Base-by-base conservation (phyloP, 2,329 filamentous ascomycete genomes). In the Dactylellina drechsleri region DNA sequence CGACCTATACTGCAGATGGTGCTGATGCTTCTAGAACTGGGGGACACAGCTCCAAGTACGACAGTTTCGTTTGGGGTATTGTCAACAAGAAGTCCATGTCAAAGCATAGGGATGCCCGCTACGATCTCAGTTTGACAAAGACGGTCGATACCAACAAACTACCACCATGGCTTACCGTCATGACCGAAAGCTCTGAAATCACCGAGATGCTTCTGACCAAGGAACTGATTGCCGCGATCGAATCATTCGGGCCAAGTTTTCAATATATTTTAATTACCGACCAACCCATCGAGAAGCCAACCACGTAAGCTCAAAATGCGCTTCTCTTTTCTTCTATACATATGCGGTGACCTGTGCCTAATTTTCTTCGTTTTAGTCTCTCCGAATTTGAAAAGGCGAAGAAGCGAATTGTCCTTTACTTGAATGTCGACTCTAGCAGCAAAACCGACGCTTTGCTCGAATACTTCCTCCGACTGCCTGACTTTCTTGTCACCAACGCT, bases 81-180 rank as follows among this genome's bases (percentile, higher is more conserved):
- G 93, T 98, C 77, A 92, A 98, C 87, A 99, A 99, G 88, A 90
- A 93, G 79, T 84, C 87, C 81, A 98, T 99, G 94, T 92, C 92
- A 85, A 85, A 88, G 80, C 87, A 97, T 79, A 91, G 95, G 76
- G 91, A 97, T 56, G 92, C 97, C 77, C 91, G 95, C 79, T 99
- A 97, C 83, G 95, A 99, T 82, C 85, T 97, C 65, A 96, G 92
- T 62, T 87, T 99, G 78, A 97, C 95, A 49, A 89, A 89, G 77
- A 97, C 94, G 81, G 97, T 96, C 86, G 95, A 99, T 80, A 88
- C 93, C 83, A 81, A 90, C 66, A 97, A 96, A 85, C 88, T 99
- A 40, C 94, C 95, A 40, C 83, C 86, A 77, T 99, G 93, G 93
- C 86, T 90, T 66, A 97, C 92, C 12, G 88, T 97, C 80, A 98